Conservation (phyloP, 768 basidiomycete species). For the Leucocoprinus sp. region DNA sequence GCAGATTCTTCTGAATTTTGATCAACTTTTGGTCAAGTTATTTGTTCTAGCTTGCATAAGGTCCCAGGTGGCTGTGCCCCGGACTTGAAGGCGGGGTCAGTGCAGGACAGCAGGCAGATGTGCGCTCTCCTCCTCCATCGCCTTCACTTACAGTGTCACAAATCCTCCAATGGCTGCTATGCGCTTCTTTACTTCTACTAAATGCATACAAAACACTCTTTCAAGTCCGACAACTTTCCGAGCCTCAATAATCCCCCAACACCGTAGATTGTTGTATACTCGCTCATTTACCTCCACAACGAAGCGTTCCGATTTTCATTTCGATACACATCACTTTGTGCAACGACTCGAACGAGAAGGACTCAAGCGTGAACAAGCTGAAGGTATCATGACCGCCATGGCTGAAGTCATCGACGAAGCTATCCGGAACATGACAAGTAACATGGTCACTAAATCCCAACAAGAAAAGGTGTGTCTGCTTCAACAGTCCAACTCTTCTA, state of each 20-base stretch:
- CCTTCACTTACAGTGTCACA: neutral
- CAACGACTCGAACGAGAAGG: constrained; percentile 86
- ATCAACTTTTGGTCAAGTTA: constrained; percentile 1
- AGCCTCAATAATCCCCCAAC: neutral
- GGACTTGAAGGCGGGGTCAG: neutral
- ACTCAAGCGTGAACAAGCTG: constrained; percentile 83
- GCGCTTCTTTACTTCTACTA: neutral
- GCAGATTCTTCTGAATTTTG: neutral
- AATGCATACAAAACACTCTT: neutral
- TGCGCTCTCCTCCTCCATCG: neutral
- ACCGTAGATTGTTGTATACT: constrained; percentile 5
- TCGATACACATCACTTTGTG: constrained; percentile 94
- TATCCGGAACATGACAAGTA: constrained; percentile 89
- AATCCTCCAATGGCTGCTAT: neutral
- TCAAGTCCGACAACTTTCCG: neutral
- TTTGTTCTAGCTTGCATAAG: constrained; percentile 7
- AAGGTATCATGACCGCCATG: constrained; percentile 96
- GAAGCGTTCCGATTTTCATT: constrained; percentile 54
- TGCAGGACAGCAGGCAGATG: neutral
- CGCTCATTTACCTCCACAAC: constrained; percentile 25
- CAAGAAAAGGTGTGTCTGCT: constrained; percentile 76
- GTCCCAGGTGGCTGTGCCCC: constrained; percentile 4
- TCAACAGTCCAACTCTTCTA: neutral
- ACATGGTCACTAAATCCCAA: constrained; percentile 93
- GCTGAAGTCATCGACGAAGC: constrained; percentile 97